phyloP scores from a whole-genome alignment of 495 filamentous ascomycete species.

The Neurospora pannonica region DNA sequence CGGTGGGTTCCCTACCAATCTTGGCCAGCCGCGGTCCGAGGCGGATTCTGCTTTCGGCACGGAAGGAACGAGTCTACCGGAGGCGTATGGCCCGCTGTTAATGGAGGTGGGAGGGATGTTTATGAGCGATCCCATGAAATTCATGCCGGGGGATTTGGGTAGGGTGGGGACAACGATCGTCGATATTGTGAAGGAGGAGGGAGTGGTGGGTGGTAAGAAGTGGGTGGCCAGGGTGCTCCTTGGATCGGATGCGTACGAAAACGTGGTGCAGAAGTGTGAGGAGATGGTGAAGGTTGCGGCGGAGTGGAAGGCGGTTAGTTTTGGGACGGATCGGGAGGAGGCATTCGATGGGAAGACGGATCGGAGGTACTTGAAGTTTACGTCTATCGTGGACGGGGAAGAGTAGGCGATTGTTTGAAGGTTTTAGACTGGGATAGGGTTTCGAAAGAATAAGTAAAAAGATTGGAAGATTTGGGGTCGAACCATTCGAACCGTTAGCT shows the following conservation, averaged over 20 bases:
- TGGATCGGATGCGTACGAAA: conserved; percentile 12
- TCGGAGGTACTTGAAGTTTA: not conserved
- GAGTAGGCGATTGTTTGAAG: not conserved
- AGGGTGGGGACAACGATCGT: conserved; percentile 25
- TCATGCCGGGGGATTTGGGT: conserved; percentile 23
- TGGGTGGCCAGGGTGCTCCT: conserved; percentile 15
- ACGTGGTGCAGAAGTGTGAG: conserved; percentile 8
- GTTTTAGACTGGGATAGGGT: not conserved
- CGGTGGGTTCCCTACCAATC: conserved; percentile 16
- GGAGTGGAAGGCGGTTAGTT: conserved; percentile 12
- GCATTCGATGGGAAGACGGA: not conserved
- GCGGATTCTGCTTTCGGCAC: not conserved
- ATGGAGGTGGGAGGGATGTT: conserved; percentile 12
- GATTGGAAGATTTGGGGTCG: not conserved
- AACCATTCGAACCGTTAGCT: not conserved
- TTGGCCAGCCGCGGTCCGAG: conserved; percentile 13
- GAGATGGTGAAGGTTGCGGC: conserved; percentile 11
- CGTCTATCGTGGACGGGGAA: not conserved
- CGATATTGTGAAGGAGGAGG: conserved; percentile 22
- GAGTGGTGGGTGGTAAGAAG: conserved; percentile 9
- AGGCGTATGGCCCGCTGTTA: conserved; percentile 8
- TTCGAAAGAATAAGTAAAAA: too few relatives aligned
- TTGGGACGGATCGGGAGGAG: conserved; percentile 14
- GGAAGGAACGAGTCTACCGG: not conserved
- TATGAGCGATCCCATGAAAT: conserved; percentile 6